Percentiles rank a stretch among this genome's conserved stretches.
These are phyloP conservation scores for Trichoderma sp. DNA, from an alignment of 2,329 filamentous ascomycete genomes.

Conservation along the genomic window DNA sequence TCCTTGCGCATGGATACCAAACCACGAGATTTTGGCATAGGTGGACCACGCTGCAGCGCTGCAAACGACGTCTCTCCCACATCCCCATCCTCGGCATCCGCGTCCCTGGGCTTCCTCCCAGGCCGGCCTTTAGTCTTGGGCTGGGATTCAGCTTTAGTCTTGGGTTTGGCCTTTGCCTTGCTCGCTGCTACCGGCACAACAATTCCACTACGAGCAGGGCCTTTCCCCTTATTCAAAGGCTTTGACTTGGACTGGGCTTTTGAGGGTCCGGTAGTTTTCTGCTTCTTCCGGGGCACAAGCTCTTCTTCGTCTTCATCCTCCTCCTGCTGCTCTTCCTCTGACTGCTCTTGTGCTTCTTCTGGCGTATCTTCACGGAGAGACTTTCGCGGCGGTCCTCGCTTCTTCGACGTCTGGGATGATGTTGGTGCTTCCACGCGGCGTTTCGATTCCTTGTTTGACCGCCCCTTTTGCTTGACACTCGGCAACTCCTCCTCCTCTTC, in stretches of 20 bases:
- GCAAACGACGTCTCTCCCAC: constrained; percentile 49
- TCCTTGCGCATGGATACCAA: constrained; percentile 54
- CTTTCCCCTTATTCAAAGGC: constrained; percentile 11
- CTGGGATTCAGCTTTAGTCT: constrained; percentile 24
- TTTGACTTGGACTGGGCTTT: constrained; percentile 27
- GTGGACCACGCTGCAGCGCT: constrained; percentile 55
- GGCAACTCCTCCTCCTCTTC: neutral
- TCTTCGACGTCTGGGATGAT: neutral
- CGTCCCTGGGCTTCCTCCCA: constrained; percentile 30
- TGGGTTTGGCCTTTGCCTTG: constrained; percentile 20
- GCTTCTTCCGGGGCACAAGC: constrained; percentile 31
- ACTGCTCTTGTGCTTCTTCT: constrained; percentile 3
- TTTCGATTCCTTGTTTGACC: constrained; percentile 21
- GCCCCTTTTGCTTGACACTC: constrained; percentile 23
- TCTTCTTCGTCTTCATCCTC: constrained; percentile 30
- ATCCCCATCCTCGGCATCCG: constrained; percentile 39
- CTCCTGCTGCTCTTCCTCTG: constrained; percentile 25
- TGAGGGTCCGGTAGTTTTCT: constrained; percentile 29
- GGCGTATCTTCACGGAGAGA: neutral
- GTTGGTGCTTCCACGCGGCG: neutral
- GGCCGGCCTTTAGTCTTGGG: constrained; percentile 31
- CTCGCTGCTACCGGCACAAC: neutral
- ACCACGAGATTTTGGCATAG: constrained; percentile 56
- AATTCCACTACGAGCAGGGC: neutral
- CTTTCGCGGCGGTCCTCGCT: constrained; percentile 1